Percentiles rank a stretch among this genome's conserved stretches.
Conservation (phyloP, 2,329 filamentous ascomycete genomes). For the Penicillium thymicola region DNA sequence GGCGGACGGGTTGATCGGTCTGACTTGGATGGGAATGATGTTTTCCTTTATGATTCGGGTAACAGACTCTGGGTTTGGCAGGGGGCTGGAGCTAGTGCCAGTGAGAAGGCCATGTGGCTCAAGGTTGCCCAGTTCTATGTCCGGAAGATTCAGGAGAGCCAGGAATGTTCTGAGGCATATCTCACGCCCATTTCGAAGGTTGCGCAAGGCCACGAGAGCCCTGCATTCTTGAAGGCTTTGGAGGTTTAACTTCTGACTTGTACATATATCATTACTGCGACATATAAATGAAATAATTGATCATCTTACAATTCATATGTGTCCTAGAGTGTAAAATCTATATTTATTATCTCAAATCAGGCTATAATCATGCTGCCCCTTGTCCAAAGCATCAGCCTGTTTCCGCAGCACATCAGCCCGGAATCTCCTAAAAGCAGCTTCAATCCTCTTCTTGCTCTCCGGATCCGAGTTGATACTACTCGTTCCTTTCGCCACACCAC, state of each 20-base stretch:
- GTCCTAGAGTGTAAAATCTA: neutral
- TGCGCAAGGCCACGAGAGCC: conserved; percentile 28
- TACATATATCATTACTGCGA: conserved; percentile 1
- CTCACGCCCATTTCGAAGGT: conserved; percentile 33
- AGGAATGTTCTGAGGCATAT: conserved; percentile 20
- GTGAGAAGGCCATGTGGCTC: conserved; percentile 59
- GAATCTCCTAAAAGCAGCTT: conserved; percentile 62
- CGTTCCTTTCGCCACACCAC: conserved; percentile 54
- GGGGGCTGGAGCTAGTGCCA: conserved; percentile 55
- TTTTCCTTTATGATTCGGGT: conserved; percentile 61
- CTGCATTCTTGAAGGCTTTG: conserved; percentile 28
- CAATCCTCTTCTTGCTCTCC: conserved; percentile 55
- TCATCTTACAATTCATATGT: neutral
- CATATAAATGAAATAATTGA: neutral
- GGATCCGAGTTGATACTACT: conserved; percentile 54
- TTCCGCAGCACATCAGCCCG: conserved; percentile 60
- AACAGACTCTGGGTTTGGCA: conserved; percentile 65
- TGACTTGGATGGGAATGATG: conserved; percentile 65
- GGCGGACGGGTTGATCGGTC: conserved; percentile 41
- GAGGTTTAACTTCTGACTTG: conserved; percentile 8
- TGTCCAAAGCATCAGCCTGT: conserved; percentile 57
- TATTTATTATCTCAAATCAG: conserved; percentile 14
- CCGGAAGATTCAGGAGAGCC: conserved; percentile 24
- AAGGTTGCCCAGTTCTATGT: conserved; percentile 32
- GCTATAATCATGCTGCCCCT: conserved; percentile 27